Conservation (phyloP, 441 rosid genomes). For the Geranium incanum region DNA sequence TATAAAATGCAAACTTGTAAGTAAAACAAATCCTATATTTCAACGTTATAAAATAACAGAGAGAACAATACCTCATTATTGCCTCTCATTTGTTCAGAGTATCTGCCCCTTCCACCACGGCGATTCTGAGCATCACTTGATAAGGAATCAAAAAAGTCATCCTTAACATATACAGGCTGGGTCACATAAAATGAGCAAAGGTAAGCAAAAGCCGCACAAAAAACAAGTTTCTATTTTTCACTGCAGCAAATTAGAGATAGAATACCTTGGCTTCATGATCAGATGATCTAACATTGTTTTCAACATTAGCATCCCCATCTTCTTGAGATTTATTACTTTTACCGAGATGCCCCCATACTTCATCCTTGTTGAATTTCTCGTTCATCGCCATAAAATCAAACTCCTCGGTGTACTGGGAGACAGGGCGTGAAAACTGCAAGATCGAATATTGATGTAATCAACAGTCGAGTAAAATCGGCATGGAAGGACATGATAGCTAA, state of each 20-base stretch:
- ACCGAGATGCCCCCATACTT: constrained; percentile 28
- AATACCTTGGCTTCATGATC: constrained; percentile 3
- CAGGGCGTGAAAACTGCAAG: constrained; percentile 18
- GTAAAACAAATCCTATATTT: background rate
- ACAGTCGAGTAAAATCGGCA: background rate
- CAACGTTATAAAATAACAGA: background rate
- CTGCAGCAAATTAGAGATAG: background rate
- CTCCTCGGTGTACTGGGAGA: constrained; percentile 22
- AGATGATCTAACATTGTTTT: constrained; percentile 12
- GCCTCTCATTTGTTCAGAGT: background rate
- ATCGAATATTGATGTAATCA: background rate
- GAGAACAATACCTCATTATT: constrained; percentile 17
- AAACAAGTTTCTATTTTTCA: background rate
- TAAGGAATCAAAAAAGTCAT: constrained; percentile 29
- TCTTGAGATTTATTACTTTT: constrained; percentile 17
- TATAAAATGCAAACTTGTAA: background rate
- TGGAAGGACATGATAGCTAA: background rate
- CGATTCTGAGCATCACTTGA: constrained; percentile 18
- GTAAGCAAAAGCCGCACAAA: background rate
- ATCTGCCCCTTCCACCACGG: constrained; percentile 18
- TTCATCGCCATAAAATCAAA: constrained; percentile 32
- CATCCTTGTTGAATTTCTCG: constrained; percentile 28
- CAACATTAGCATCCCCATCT: constrained; percentile 19
- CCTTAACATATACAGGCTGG: constrained; percentile 29
- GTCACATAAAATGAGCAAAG: constrained; percentile 1